A percentile compares a stretch with the other conserved stretches of the same genome.
These are phyloP conservation scores for Umbelopsis sp. DNA, from an alignment of 192 early-diverging fungal species.

Conservation along the genomic window DNA sequence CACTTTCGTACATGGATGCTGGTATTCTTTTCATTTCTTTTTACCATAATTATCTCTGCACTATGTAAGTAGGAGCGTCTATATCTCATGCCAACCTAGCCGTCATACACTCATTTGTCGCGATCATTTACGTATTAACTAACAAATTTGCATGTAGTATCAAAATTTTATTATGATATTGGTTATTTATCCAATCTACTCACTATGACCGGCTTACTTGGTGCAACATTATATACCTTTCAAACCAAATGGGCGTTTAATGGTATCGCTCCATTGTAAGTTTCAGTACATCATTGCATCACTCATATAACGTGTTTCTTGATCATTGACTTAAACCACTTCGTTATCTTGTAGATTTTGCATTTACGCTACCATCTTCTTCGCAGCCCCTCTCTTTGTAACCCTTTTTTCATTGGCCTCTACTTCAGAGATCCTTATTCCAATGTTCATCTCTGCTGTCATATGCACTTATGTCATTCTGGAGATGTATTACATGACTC, in stretches of 20 bases:
- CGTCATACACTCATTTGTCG: no score
- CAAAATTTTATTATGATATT: conserved; percentile 26
- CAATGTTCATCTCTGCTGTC: conserved; percentile 20
- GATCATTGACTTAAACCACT: background rate
- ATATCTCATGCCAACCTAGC: background rate
- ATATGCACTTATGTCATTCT: conserved; percentile 28
- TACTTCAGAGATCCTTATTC: conserved; percentile 18
- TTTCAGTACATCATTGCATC: background rate
- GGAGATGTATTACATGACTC: conserved; percentile 34
- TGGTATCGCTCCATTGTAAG: conserved; percentile 29
- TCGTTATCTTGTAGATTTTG: conserved; percentile 12
- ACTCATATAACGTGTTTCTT: no score
- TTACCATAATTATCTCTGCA: conserved; percentile 21
- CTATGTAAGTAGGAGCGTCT: conserved; percentile 11
- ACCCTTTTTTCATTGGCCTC: conserved; percentile 20
- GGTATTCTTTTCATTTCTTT: conserved; percentile 21
- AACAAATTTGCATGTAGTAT: conserved; percentile 7
- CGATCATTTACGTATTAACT: background rate
- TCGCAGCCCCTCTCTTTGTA: conserved; percentile 22
- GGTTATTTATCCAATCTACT: conserved; percentile 24
- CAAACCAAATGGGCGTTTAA: conserved; percentile 25
- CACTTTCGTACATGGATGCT: conserved; percentile 4
- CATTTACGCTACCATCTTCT: conserved; percentile 23
- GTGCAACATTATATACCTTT: conserved; percentile 22
- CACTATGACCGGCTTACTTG: conserved; percentile 16